Evolutionary conservation across 2,329 filamentous ascomycete species (phyloP), one percentile per base, ranked within the genome.

Genomic region (Trematosphaeria pertusa): DNA sequence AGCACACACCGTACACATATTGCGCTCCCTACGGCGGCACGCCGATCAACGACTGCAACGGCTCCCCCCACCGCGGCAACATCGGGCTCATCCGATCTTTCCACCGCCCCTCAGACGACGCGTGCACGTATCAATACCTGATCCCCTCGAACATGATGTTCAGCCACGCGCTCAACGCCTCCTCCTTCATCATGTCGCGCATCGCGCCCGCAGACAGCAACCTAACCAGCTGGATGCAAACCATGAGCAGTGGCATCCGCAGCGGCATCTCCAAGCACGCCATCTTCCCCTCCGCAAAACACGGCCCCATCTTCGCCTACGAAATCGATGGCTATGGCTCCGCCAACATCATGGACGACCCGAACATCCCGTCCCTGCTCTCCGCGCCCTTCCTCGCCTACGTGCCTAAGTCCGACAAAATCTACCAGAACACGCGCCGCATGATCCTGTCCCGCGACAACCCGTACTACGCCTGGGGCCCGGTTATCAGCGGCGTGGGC

Each of bases 131-230:
- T 48, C 76, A 80, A 52, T 74, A 77, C 45, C 71, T 81, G 34
- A 75, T 79, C 34, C 77, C 77, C 0, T 70, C 70, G 14, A 81
- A 80, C 44, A 91, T 91, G 87, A 89, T 90, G 87, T 86, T 91
- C 57, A 77, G 84, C 19, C 74, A 79, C 8, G 87, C 84, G 52
- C 78, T 91, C 8, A 77, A 76, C 22, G 73, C 77, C 0, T 73
- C 79, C 0, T 75, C 77, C 8, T 54, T 67, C 5, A 84, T 85
- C 64, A 81, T 82, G 74, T 71, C 67, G 14, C 67, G 67, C 19
- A 67, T 84, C 36, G 63, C 72, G 67, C 28, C 50, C 0, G 24
- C 35, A 7, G 76, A 51, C 44, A 76, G 81, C 72, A 54, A 59
- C 44, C 73, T 87, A 1, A 80, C 83, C 0, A 62, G 67, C 1